A percentile compares a stretch with the other conserved stretches of the same genome.
These are phyloP conservation scores for Hebeloma cylindrosporum DNA, from an alignment of 768 basidiomycete species.

Conservation along the genomic window DNA sequence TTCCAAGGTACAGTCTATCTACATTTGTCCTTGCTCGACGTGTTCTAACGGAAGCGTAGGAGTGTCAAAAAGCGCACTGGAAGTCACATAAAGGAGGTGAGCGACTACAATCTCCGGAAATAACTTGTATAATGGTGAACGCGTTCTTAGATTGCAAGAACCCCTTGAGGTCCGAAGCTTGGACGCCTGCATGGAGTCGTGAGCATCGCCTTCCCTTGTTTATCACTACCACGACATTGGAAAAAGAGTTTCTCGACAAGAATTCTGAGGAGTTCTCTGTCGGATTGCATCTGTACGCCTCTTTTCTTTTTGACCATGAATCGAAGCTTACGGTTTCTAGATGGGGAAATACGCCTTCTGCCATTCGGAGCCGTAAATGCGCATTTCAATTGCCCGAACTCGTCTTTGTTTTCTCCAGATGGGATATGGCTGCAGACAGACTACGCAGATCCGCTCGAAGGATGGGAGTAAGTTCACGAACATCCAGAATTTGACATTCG, in stretches of 20 bases:
- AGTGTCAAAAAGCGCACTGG: conserved; percentile 45
- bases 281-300: conserved; percentile 23
- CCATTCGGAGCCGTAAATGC: conserved; percentile 45
- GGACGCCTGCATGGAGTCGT: conserved; percentile 23
- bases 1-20: conserved; percentile 27
- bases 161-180: conserved; percentile 18
- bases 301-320: neutral
- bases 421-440: conserved; percentile 42
- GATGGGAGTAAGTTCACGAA: conserved; percentile 40
- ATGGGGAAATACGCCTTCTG: conserved; percentile 41
- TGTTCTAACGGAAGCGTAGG: conserved; percentile 20
- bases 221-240: conserved; percentile 1
- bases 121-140: neutral
- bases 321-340: conserved; percentile 10
- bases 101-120: neutral
- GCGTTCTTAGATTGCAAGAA: conserved; percentile 26
- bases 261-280: conserved; percentile 11
- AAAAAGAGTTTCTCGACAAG: conserved; percentile 1
- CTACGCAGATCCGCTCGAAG: conserved; percentile 39
- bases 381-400: conserved; percentile 41
- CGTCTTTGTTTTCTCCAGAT: conserved; percentile 37
- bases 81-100: conserved; percentile 36
- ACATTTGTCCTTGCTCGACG: neutral
- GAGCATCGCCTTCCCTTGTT: conserved; percentile 24
- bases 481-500: neutral